Evolutionary conservation across 1,139 yeast species (phyloP).

Genomic region (Ashbya aceris): DNA sequence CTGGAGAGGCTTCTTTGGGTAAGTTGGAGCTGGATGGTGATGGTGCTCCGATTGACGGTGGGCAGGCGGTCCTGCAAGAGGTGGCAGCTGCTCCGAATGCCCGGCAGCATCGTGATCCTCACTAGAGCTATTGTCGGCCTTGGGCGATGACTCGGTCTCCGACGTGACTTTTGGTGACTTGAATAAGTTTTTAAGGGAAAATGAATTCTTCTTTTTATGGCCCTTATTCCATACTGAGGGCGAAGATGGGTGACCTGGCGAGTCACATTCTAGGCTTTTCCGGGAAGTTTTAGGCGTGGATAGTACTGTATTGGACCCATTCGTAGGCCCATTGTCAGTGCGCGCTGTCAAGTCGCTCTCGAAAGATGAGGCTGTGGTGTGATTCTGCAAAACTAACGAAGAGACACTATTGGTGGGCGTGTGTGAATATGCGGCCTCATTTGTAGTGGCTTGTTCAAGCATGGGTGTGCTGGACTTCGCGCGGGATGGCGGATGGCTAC

Average conservation of each 20-base stretch:
- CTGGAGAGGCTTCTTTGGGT: neutral
- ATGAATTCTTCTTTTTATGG: slow-evolving; percentile 26
- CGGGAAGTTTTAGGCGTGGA: neutral
- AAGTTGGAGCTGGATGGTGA: neutral
- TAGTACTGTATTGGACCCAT: neutral
- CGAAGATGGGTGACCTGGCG: neutral
- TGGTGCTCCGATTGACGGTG: no score
- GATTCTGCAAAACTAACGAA: slow-evolving; percentile 9
- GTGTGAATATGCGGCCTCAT: no score
- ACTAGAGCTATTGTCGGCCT: neutral
- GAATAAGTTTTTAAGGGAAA: slow-evolving; percentile 26
- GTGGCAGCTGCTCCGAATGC: neutral
- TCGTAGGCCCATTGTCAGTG: neutral
- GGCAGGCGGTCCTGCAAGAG: neutral
- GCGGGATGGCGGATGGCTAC: no score
- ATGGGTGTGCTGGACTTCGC: no score
- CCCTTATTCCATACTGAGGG: slow-evolving; percentile 13
- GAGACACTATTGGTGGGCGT: slow-evolving; percentile 7
- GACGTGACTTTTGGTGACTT: slow-evolving; percentile 20
- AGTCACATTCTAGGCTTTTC: neutral
- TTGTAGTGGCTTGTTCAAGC: no score
- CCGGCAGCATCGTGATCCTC: neutral
- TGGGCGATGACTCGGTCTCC: neutral
- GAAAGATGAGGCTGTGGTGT: slow-evolving; percentile 13
- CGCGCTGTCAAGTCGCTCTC: slow-evolving; percentile 11